phyloP scores from a whole-genome alignment of 1,284 basidiomycete species.

The Sphaerobolus stellatus region DNA sequence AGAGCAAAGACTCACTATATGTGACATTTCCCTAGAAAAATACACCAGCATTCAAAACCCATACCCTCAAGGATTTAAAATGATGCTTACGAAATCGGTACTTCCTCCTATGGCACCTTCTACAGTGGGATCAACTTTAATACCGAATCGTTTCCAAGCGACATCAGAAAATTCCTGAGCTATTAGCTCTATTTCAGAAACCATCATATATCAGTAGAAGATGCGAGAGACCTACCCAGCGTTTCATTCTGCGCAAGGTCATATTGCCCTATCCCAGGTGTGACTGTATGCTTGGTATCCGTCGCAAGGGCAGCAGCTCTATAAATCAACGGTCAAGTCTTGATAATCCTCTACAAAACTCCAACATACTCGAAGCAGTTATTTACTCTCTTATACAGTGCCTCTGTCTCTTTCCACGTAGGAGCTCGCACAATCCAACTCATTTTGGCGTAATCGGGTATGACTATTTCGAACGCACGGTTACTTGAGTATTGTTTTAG shows the following conservation, averaged over 20 bases:
- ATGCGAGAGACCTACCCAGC: conserved; percentile 43
- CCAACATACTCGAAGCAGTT: conserved; percentile 57
- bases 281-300: conserved; percentile 58
- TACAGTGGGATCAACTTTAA: conserved; percentile 17
- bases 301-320: conserved; percentile 74
- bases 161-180: conserved; percentile 30
- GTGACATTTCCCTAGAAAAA: conserved; percentile 10
- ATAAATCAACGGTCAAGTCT: conserved; percentile 1
- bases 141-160: conserved; percentile 11
- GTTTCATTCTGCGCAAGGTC: conserved; percentile 64
- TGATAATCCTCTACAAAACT: neutral
- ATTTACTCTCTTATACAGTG: conserved; percentile 48
- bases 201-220: neutral
- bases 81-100: conserved; percentile 60
- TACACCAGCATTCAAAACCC: neutral
- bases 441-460: conserved; percentile 76
- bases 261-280: conserved; percentile 40
- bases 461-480: no score
- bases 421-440: conserved; percentile 63
- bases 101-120: conserved; percentile 48
- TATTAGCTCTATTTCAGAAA: conserved; percentile 6
- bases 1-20: conserved; percentile 1
- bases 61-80: neutral
- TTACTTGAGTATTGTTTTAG: neutral
- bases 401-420: conserved; percentile 52